These are phyloP conservation scores for Daldinia decipiens DNA, from an alignment of 495 filamentous ascomycete species.

Conservation along the genomic window DNA sequence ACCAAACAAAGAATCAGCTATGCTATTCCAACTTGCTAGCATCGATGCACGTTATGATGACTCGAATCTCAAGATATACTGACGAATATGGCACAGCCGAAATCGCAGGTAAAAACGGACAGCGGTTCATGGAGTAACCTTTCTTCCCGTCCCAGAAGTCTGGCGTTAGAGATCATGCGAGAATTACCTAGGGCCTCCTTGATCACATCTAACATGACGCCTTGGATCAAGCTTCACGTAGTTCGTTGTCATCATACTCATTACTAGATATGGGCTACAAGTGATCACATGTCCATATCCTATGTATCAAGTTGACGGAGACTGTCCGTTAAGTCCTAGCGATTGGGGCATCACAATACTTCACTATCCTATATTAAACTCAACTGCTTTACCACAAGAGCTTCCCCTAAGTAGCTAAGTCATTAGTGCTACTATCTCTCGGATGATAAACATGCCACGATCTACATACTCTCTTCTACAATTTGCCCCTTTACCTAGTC, in stretches of 20 bases:
- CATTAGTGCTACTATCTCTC: background rate
- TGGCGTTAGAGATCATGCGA: slow-evolving; percentile 17
- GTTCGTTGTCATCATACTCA: slow-evolving; percentile 11
- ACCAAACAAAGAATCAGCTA: slow-evolving; percentile 14
- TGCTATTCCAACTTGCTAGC: slow-evolving; percentile 1
- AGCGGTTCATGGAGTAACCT: slow-evolving; percentile 1
- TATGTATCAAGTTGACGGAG: background rate
- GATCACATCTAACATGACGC: slow-evolving; percentile 8
- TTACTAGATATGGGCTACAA: background rate
- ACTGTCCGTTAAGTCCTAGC: background rate
- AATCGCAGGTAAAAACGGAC: slow-evolving; percentile 10
- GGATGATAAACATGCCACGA: slow-evolving; percentile 22
- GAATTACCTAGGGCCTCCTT: slow-evolving; percentile 3
- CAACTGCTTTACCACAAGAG: background rate
- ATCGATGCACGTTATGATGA: background rate
- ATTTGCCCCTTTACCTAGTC: background rate
- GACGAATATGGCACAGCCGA: slow-evolving; percentile 11
- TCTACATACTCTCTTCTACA: slow-evolving; percentile 9
- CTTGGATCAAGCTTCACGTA: background rate
- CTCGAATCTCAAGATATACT: background rate
- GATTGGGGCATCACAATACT: background rate
- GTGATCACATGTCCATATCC: background rate
- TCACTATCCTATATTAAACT: background rate
- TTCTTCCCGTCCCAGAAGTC: background rate
- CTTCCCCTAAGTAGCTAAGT: no score